These are phyloP conservation scores for Bertia moriformis DNA, from an alignment of 2,329 filamentous ascomycete species.

Conservation along the genomic window DNA sequence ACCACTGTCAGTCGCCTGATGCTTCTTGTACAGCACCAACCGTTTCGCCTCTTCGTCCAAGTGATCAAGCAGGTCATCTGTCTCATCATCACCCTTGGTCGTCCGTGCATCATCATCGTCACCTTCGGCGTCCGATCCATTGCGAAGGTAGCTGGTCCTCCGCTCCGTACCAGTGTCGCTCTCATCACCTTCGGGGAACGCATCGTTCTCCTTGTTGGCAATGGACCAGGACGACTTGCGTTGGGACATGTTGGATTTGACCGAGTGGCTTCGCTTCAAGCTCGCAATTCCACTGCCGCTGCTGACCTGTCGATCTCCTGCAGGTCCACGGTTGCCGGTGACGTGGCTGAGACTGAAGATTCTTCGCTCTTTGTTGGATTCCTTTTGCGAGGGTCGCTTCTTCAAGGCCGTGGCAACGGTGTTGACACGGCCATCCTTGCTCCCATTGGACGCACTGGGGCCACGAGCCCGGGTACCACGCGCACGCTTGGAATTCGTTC, in stretches of 20 bases:
- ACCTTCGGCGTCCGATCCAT: background rate
- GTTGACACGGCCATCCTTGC: constrained; percentile 5
- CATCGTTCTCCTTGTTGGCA: constrained; percentile 29
- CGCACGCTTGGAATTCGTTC: constrained; percentile 24
- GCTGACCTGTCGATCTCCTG: constrained; percentile 17
- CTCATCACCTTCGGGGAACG: constrained; percentile 17
- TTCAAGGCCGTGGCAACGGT: constrained; percentile 12
- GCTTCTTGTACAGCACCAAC: background rate
- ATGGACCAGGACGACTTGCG: constrained; percentile 28
- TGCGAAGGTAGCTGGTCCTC: background rate
- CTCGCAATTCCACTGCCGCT: constrained; percentile 19
- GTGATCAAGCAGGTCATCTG: background rate
- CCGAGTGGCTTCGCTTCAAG: constrained; percentile 32
- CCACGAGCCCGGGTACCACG: background rate
- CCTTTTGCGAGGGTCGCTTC: constrained; percentile 13
- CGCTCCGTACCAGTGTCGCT: constrained; percentile 13
- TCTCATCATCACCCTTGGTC: background rate
- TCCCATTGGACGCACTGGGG: background rate
- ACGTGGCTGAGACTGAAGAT: constrained; percentile 52
- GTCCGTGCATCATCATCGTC: background rate
- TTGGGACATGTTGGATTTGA: constrained; percentile 25
- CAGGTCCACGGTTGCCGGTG: constrained; percentile 33
- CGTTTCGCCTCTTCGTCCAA: background rate
- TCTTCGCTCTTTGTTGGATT: constrained; percentile 20
- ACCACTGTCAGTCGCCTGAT: background rate